Evolutionary conservation across 1,139 yeast genomes (phyloP).

Genomic region (Ashbya aceris): DNA sequence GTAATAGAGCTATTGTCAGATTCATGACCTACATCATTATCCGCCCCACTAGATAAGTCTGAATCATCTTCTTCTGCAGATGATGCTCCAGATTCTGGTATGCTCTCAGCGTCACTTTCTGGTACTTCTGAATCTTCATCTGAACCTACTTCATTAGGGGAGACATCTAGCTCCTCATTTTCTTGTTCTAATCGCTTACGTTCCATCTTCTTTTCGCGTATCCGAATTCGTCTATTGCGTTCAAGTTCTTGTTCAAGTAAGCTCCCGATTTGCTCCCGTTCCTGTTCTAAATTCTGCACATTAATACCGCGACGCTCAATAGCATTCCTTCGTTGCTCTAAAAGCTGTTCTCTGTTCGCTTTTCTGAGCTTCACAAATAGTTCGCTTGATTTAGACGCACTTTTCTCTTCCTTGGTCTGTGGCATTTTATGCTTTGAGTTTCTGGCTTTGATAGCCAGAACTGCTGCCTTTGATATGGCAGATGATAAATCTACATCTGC

Average conservation of each 20-base stretch:
- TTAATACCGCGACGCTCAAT: constrained; percentile 21
- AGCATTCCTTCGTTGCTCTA: constrained; percentile 23
- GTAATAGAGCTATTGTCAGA: constrained; percentile 11
- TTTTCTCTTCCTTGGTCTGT: constrained; percentile 9
- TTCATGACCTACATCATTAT: constrained; percentile 10
- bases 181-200: constrained; percentile 23
- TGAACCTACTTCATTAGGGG: constrained; percentile 27
- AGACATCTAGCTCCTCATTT: constrained; percentile 14
- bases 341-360: constrained; percentile 29
- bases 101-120: constrained; percentile 13
- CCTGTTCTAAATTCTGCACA: constrained; percentile 25
- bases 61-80: constrained; percentile 3
- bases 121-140: constrained; percentile 21
- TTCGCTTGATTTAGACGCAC: constrained; percentile 16
- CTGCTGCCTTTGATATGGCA: constrained; percentile 28
- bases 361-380: constrained; percentile 24
- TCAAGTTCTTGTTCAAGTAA: constrained; percentile 56
- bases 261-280: constrained; percentile 34
- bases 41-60: constrained; percentile 9
- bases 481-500: constrained; percentile 8
- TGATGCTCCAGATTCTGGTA: not conserved
- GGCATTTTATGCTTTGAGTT: constrained; percentile 22
- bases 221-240: constrained; percentile 42
- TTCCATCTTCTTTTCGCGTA: constrained; percentile 38
- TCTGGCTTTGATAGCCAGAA: constrained; percentile 31